Evolutionary conservation across 176 grass and related monocot genomes (phyloP).

Genomic region (maize (Zea mays)): Zm-B73-REFERENCE-NAM-5.0 NC_050101.1:72798001-72798500

Average conservation of each 20-base stretch:
- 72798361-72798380: slow-evolving; percentile 76
- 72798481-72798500: slow-evolving; percentile 26
- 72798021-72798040: slow-evolving; percentile 72
- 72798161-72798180: slow-evolving; percentile 44
- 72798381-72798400: slow-evolving; percentile 77
- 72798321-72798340: too few relatives aligned
- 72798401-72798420: slow-evolving; percentile 69
- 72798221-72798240: slow-evolving; percentile 81
- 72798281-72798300: too few relatives aligned
- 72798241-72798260: slow-evolving; percentile 72
- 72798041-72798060: slow-evolving; percentile 68
- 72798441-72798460: slow-evolving; percentile 91
- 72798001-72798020: slow-evolving; percentile 58
- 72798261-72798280: background rate
- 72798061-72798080: slow-evolving; percentile 63
- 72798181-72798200: slow-evolving; percentile 28
- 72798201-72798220: slow-evolving; percentile 53
- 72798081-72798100: slow-evolving; percentile 59
- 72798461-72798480: slow-evolving; percentile 70
- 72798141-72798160: slow-evolving; percentile 66
- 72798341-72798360: slow-evolving; percentile 46
- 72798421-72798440: slow-evolving; percentile 45
- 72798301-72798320: too few relatives aligned
- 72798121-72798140: slow-evolving; percentile 65
- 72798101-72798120: slow-evolving; percentile 63